Evolutionary conservation across 805 yeast species (phyloP).

Genomic region (Yarrowia hollandica): DNA sequence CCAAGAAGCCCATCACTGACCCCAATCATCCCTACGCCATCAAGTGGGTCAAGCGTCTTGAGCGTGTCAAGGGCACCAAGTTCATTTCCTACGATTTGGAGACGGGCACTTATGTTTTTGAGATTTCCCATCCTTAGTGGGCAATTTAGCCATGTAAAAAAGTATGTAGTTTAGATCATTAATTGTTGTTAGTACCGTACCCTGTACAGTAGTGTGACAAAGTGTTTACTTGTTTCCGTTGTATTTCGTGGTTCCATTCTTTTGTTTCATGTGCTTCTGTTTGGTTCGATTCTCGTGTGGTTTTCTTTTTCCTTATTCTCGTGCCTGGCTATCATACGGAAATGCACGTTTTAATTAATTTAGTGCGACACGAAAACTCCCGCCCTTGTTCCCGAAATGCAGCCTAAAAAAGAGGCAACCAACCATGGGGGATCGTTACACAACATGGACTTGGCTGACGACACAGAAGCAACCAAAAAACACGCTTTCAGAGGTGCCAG

Average conservation of each 20-base stretch:
- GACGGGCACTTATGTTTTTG: constrained; percentile 50
- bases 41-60: constrained; percentile 67
- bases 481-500: no score
- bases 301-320: background rate
- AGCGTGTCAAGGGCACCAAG: constrained; percentile 56
- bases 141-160: no score
- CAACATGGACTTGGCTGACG: no score
- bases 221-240: no score
- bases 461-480: no score
- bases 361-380: background rate
- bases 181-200: background rate
- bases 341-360: background rate
- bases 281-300: no score
- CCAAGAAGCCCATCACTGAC: constrained; percentile 72
- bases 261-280: no score
- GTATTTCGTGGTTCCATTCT: no score
- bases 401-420: no score
- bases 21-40: constrained; percentile 69
- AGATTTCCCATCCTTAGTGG: constrained; percentile 31
- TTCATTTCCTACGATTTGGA: constrained; percentile 77
- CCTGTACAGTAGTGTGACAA: no score
- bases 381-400: no score
- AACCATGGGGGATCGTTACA: no score
- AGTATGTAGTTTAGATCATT: constrained; percentile 12
- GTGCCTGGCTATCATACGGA: constrained; percentile 6